Conservation (phyloP, 345 rosid species). For the Eucalyptus leucophloia region DNA sequence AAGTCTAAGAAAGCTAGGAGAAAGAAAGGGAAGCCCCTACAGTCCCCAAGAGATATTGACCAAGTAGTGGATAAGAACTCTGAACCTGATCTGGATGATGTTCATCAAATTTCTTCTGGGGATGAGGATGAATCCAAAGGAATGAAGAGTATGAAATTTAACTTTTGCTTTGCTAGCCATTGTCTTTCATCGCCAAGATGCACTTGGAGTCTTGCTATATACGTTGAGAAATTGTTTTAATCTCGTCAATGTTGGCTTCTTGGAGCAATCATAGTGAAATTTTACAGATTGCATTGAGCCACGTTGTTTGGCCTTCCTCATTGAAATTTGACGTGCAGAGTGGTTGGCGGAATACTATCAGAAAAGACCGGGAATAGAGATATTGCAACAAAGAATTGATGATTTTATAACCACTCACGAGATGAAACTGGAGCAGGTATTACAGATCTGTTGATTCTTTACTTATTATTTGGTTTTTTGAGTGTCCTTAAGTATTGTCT, state of each 20-base stretch:
- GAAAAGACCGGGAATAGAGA: slow-evolving; percentile 65
- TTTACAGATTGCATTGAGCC: background rate
- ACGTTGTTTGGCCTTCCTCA: background rate
- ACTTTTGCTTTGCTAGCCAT: background rate
- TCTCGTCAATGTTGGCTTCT: background rate
- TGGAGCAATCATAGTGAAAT: background rate
- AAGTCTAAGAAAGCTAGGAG: slow-evolving; percentile 19
- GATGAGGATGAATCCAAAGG: slow-evolving; percentile 62
- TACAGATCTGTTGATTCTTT: background rate
- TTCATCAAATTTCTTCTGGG: slow-evolving; percentile 56
- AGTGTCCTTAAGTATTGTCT: background rate
- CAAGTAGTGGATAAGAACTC: slow-evolving; percentile 2
- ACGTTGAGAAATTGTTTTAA: background rate
- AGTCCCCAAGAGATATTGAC: background rate
- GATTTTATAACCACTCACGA: slow-evolving; percentile 70
- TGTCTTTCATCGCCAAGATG: background rate
- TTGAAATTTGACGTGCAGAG: slow-evolving; percentile 23
- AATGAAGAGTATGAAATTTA: slow-evolving; percentile 53
- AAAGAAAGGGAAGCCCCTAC: slow-evolving; percentile 6
- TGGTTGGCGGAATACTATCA: slow-evolving; percentile 69
- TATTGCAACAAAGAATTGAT: slow-evolving; percentile 69
- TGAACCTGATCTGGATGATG: slow-evolving; percentile 17
- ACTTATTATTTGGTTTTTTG: background rate
- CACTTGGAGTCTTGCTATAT: background rate
- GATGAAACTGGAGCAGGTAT: slow-evolving; percentile 68